phyloP scores from a whole-genome alignment of 164 flowering plant genomes.

The Santalum album region DNA sequence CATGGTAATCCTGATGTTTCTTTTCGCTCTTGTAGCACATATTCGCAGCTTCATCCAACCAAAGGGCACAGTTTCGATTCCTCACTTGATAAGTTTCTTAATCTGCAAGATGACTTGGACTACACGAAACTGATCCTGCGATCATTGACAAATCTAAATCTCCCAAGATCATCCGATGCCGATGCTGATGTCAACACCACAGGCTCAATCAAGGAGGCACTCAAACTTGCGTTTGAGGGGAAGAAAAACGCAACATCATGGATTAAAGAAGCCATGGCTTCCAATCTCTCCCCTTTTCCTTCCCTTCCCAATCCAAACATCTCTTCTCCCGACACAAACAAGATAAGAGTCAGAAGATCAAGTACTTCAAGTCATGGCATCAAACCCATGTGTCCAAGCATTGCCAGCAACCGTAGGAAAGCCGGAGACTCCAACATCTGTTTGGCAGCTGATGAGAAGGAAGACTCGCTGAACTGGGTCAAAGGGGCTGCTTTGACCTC shows the following conservation, averaged over 20 bases:
- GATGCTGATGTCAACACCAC: constrained; percentile 12
- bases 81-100: constrained; percentile 35
- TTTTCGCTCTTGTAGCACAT: constrained; percentile 25
- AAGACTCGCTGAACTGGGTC: constrained; percentile 24
- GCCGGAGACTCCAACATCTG: constrained; percentile 15
- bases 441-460: constrained; percentile 12
- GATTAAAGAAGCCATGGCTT: constrained; percentile 55
- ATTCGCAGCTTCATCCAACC: constrained; percentile 32
- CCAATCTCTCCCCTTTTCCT: constrained; percentile 40
- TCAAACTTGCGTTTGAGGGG: constrained; percentile 33
- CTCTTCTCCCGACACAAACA: not conserved
- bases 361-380: not conserved
- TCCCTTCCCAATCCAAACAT: constrained; percentile 4
- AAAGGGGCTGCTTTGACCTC: constrained; percentile 25
- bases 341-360: constrained; percentile 9
- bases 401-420: constrained; percentile 12
- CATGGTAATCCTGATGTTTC: too few species aligned
- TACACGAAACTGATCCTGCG: constrained; percentile 27
- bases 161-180: constrained; percentile 19
- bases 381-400: constrained; percentile 17
- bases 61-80: constrained; percentile 26
- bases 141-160: constrained; percentile 30
- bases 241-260: constrained; percentile 47
- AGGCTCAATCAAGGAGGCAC: constrained; percentile 27
- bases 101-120: constrained; percentile 37